Percentiles rank a stretch among this genome's conserved stretches.
These are phyloP conservation scores for Auriscalpium orientale DNA, from an alignment of 768 basidiomycete species.

Conservation along the genomic window DNA sequence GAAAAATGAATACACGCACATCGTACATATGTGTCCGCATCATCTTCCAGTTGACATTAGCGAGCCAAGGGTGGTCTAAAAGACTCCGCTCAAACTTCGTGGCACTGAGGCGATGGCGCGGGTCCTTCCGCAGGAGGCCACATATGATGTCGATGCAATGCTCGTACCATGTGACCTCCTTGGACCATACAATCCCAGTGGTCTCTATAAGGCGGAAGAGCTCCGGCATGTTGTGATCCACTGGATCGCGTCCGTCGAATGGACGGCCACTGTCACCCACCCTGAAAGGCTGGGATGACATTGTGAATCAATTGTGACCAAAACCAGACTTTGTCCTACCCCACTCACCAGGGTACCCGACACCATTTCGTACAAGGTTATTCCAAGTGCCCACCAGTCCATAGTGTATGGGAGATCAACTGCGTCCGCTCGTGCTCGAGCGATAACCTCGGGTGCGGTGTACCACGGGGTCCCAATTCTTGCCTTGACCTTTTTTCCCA, in stretches of 20 bases:
- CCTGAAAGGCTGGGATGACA: neutral
- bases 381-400: constrained; percentile 52
- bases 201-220: neutral
- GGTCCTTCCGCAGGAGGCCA: constrained; percentile 6
- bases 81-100: constrained; percentile 21
- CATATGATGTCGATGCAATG: constrained; percentile 23
- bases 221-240: neutral
- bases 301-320: too few species aligned
- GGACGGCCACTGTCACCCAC: neutral
- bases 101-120: neutral
- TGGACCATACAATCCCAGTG: neutral
- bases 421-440: constrained; percentile 16
- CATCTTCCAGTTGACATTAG: constrained; percentile 38
- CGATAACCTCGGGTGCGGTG: constrained; percentile 40
- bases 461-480: constrained; percentile 39
- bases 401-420: constrained; percentile 10
- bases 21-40: constrained; percentile 36
- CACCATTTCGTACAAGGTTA: constrained; percentile 47
- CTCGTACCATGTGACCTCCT: neutral
- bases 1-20: constrained; percentile 27
- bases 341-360: constrained; percentile 28
- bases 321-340: too few species aligned
- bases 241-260: neutral
- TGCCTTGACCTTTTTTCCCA: constrained; percentile 24
- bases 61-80: constrained; percentile 37